Conservation (phyloP, 768 basidiomycete species). For the Leccinum broughii region DNA sequence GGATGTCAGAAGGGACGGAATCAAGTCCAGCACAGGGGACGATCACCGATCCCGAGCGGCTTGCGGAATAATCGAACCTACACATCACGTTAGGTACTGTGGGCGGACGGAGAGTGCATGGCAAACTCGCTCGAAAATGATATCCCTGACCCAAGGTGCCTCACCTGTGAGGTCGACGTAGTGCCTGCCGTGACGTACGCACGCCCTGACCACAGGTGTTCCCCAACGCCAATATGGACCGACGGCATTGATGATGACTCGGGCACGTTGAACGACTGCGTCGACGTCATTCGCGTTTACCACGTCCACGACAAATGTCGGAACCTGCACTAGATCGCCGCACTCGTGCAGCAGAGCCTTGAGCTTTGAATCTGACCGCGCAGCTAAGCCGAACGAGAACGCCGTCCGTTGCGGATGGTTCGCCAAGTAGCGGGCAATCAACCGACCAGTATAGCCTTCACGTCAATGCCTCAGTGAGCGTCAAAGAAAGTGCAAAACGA, state of each 20-base stretch:
- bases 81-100: constrained; percentile 8
- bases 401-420: constrained; percentile 55
- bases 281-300: constrained; percentile 54
- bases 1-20: constrained; percentile 73
- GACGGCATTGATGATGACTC: constrained; percentile 74
- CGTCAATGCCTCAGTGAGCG: constrained; percentile 10
- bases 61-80: constrained; percentile 74
- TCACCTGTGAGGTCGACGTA: constrained; percentile 89
- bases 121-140: constrained; percentile 54
- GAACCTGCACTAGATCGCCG: constrained; percentile 41
- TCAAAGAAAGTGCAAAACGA: constrained; percentile 2
- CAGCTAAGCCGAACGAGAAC: constrained; percentile 72
- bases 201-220: constrained; percentile 77
- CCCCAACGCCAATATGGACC: constrained; percentile 77
- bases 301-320: constrained; percentile 59
- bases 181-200: constrained; percentile 71
- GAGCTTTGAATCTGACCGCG: constrained; percentile 65
- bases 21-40: constrained; percentile 80
- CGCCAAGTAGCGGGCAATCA: constrained; percentile 66
- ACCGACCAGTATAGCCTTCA: constrained; percentile 66
- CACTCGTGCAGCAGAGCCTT: constrained; percentile 50
- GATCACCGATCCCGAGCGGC: constrained; percentile 69
- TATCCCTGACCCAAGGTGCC: constrained; percentile 59
- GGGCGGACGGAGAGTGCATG: constrained; percentile 7
- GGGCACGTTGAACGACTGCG: constrained; percentile 51